These are phyloP conservation scores for Cordyceps pruinosa DNA, from an alignment of 2,329 filamentous ascomycete species.

Conservation along the genomic window DNA sequence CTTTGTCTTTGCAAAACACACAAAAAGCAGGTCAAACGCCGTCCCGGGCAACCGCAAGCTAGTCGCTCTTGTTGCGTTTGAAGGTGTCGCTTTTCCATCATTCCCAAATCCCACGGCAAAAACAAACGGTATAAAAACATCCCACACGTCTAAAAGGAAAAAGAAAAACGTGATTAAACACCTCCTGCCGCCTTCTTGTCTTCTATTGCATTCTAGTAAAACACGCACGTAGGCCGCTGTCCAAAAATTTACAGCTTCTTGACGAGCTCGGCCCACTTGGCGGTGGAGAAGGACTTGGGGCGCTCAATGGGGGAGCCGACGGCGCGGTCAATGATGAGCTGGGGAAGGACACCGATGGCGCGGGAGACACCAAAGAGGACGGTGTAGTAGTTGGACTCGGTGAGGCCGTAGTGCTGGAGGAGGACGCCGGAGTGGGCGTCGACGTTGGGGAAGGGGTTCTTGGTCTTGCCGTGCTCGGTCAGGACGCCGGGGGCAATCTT, in stretches of 20 bases:
- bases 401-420: conserved; percentile 98
- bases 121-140: conserved; percentile 8
- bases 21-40: conserved; percentile 11
- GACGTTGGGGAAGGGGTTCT: conserved; percentile 99
- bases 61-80: conserved; percentile 5
- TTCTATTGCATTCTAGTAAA: conserved; percentile 5
- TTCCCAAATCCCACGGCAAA: conserved; percentile 9
- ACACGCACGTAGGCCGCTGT: background rate
- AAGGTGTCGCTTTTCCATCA: conserved; percentile 4
- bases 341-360: conserved; percentile 95
- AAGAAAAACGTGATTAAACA: too few species aligned
- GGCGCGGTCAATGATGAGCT: conserved; percentile 99
- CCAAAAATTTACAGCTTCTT: conserved; percentile 79
- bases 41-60: conserved; percentile 4
- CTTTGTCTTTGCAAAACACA: background rate
- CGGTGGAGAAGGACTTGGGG: conserved; percentile 97
- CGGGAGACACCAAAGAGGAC: conserved; percentile 98
- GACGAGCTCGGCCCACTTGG: conserved; percentile 89
- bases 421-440: conserved; percentile 98
- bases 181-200: background rate
- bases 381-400: conserved; percentile 99
- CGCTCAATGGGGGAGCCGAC: conserved; percentile 95
- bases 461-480: conserved; percentile 99
- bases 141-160: conserved; percentile 8
- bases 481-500: conserved; percentile 98